phyloP scores from a whole-genome alignment of 2,329 filamentous ascomycete species.

The Cladophialophora yegresii region DNA sequence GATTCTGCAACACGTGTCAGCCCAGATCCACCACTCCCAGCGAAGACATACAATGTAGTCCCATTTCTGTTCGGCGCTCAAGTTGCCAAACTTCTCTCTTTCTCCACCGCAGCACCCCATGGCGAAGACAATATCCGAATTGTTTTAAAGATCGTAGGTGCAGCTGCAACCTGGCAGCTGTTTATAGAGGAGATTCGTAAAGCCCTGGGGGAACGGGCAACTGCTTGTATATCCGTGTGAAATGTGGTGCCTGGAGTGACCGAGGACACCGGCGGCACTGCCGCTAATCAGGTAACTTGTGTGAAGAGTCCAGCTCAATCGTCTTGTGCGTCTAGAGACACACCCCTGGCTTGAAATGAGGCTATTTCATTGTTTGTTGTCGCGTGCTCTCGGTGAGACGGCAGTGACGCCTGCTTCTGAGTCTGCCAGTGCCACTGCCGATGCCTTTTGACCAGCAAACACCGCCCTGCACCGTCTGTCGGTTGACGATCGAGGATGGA shows the following conservation, averaged over 20 bases:
- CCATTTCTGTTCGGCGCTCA: slow-evolving; percentile 87
- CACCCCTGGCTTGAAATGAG: slow-evolving; percentile 11
- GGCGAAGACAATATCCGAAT: slow-evolving; percentile 37
- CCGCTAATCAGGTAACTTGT: slow-evolving; percentile 30
- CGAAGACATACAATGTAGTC: slow-evolving; percentile 73
- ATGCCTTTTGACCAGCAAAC: neutral
- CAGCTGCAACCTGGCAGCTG: slow-evolving; percentile 34
- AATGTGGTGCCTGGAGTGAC: neutral
- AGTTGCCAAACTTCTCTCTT: slow-evolving; percentile 61
- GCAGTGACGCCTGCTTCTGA: neutral
- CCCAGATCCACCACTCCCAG: slow-evolving; percentile 3
- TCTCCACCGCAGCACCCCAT: slow-evolving; percentile 68
- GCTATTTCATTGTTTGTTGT: slow-evolving; percentile 30
- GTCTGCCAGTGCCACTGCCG: neutral
- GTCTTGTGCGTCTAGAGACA: slow-evolving; percentile 11
- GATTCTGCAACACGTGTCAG: slow-evolving; percentile 46
- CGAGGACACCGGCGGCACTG: slow-evolving; percentile 31
- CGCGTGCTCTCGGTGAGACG: neutral
- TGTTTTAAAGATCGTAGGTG: slow-evolving; percentile 12
- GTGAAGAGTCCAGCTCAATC: slow-evolving; percentile 37
- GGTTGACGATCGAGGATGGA: neutral
- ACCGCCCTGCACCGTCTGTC: neutral
- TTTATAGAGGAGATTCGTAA: slow-evolving; percentile 16
- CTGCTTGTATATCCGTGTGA: neutral
- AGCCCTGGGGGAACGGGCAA: neutral